phyloP scores from a whole-genome alignment of 257 asterid species.

The Salvia hispanica region DNA sequence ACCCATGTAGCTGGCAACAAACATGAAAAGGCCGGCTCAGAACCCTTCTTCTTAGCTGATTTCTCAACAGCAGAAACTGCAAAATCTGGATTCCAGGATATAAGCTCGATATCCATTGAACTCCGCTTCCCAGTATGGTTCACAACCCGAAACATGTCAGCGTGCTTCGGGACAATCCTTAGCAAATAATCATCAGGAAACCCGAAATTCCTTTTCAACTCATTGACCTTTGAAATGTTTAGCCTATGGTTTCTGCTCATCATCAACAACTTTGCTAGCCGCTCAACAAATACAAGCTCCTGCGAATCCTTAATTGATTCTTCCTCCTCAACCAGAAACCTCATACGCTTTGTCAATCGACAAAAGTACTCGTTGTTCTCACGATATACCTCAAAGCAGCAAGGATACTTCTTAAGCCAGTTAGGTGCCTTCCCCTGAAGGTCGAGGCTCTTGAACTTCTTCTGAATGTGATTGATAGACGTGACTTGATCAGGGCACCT shows the following conservation, averaged over 20 bases:
- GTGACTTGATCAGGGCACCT: conserved; percentile 67
- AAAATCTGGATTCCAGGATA: conserved; percentile 58
- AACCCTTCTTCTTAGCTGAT: conserved; percentile 49
- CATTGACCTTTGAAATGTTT: conserved; percentile 66
- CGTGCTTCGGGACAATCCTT: conserved; percentile 73
- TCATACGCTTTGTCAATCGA: conserved; percentile 67
- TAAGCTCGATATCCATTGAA: conserved; percentile 85
- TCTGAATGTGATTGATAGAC: conserved; percentile 64
- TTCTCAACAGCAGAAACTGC: conserved; percentile 68
- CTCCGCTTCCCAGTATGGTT: conserved; percentile 69
- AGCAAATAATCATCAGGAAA: conserved; percentile 90
- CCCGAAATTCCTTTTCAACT: conserved; percentile 69
- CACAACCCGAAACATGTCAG: conserved; percentile 66
- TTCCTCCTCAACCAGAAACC: conserved; percentile 78
- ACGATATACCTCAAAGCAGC: conserved; percentile 75
- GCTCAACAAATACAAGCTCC: conserved; percentile 64
- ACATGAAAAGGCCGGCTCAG: conserved; percentile 61
- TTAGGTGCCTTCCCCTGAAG: conserved; percentile 77
- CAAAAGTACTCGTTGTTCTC: conserved; percentile 63
- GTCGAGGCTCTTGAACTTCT: conserved; percentile 78
- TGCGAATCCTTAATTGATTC: conserved; percentile 67
- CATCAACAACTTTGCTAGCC: conserved; percentile 63
- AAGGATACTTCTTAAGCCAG: conserved; percentile 92
- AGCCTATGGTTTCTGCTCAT: conserved; percentile 76
- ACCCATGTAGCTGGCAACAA: conserved; percentile 71